These are phyloP conservation scores for Viola pubescens DNA, from an alignment of 441 rosid species.

Conservation along the genomic window DNA sequence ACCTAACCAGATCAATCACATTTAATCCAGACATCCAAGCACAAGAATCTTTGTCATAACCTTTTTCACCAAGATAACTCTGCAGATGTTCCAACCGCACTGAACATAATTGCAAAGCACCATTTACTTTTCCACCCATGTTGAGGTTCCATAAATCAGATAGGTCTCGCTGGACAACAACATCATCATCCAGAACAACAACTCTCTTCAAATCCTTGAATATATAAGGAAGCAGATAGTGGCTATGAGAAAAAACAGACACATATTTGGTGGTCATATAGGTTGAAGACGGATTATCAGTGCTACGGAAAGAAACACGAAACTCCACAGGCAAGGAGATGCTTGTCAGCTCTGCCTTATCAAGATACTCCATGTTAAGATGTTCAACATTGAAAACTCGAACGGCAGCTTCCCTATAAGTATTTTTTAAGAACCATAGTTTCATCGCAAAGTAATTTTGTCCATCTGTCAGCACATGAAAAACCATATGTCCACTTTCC, in stretches of 20 bases:
- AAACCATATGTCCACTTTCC: slow-evolving; percentile 70
- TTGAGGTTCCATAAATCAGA: slow-evolving; percentile 52
- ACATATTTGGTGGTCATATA: slow-evolving; percentile 51
- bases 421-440: slow-evolving; percentile 65
- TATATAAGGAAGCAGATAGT: slow-evolving; percentile 74
- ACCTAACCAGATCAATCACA: slow-evolving; percentile 64
- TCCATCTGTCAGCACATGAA: slow-evolving; percentile 84
- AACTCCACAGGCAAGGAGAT: slow-evolving; percentile 69
- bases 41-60: slow-evolving; percentile 43
- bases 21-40: slow-evolving; percentile 97
- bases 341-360: slow-evolving; percentile 33
- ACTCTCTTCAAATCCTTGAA: slow-evolving; percentile 56
- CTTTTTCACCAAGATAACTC: slow-evolving; percentile 39
- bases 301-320: slow-evolving; percentile 51
- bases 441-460: slow-evolving; percentile 81
- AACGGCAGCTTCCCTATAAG: slow-evolving; percentile 51
- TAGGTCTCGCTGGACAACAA: slow-evolving; percentile 63
- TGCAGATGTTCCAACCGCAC: slow-evolving; percentile 60
- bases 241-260: slow-evolving; percentile 64
- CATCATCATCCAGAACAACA: slow-evolving; percentile 78
- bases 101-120: slow-evolving; percentile 66
- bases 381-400: slow-evolving; percentile 68
- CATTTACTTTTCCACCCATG: slow-evolving; percentile 82
- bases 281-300: slow-evolving; percentile 31
- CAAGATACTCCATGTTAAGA: slow-evolving; percentile 35